Percentiles rank a stretch among this genome's conserved stretches.
Evolutionary conservation across 2,329 filamentous ascomycete genomes (phyloP).

Genomic region (Penicillium crustosum): DNA sequence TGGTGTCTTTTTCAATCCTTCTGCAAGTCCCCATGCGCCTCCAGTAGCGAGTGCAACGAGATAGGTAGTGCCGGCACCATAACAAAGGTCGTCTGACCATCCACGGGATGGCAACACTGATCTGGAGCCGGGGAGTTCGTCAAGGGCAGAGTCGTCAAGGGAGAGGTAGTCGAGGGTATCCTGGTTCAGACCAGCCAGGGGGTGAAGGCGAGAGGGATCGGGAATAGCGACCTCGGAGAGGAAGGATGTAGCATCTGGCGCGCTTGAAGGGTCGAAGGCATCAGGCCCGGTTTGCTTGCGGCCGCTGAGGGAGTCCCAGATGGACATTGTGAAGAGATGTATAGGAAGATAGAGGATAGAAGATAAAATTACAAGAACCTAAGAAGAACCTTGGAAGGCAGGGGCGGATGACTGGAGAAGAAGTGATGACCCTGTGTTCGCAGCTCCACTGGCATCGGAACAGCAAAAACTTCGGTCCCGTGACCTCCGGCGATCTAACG

Average conservation of each 20-base stretch:
- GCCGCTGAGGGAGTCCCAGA: conserved; percentile 63
- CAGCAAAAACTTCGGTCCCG: conserved; percentile 44
- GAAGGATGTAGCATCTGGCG: conserved; percentile 83
- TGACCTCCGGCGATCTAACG: conserved; percentile 27
- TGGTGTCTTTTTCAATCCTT: conserved; percentile 74
- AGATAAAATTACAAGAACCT: conserved; percentile 28
- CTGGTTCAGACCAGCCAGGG: conserved; percentile 87
- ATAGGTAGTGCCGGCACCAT: conserved; percentile 94
- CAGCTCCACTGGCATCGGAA: conserved; percentile 26
- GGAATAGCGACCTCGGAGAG: conserved; percentile 73
- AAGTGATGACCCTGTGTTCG: conserved; percentile 24
- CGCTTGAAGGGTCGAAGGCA: conserved; percentile 69
- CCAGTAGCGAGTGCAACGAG: conserved; percentile 81
- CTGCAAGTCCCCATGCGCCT: conserved; percentile 87
- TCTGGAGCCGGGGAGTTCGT: conserved; percentile 79
- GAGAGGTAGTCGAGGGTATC: conserved; percentile 92
- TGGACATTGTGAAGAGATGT: conserved; percentile 47
- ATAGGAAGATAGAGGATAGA: conserved; percentile 19
- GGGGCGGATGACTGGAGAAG: conserved; percentile 16
- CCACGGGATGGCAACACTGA: conserved; percentile 91
- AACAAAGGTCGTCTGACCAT: conserved; percentile 97
- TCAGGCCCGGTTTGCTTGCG: conserved; percentile 57
- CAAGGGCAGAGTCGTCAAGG: conserved; percentile 86
- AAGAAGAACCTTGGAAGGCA: conserved; percentile 20
- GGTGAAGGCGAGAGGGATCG: conserved; percentile 86